Percentiles rank a stretch among this genome's conserved stretches.
Conservation (phyloP, 1,284 basidiomycete species). For the Agaricales sp. region DNA sequence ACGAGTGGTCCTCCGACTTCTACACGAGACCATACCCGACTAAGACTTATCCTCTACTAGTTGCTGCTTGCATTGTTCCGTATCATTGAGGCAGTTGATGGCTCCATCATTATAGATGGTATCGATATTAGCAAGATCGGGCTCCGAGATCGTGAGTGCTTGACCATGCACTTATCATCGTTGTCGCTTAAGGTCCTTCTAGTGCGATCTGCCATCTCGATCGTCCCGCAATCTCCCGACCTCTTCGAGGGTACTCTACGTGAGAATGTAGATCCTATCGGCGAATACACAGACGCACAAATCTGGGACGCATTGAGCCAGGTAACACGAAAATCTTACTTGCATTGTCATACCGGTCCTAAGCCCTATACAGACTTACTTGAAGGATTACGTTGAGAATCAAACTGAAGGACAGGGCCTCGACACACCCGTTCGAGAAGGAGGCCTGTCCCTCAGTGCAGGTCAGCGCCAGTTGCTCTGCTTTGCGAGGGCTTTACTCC, state of each 20-base stretch:
- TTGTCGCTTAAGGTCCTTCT: slow-evolving; percentile 7
- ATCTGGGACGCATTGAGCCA: slow-evolving; percentile 81
- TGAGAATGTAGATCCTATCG: slow-evolving; percentile 77
- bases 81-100: slow-evolving; percentile 75
- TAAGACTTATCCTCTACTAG: slow-evolving; percentile 18
- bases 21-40: neutral
- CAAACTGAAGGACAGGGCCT: slow-evolving; percentile 53
- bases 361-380: slow-evolving; percentile 31
- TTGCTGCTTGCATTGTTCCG: slow-evolving; percentile 63
- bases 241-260: slow-evolving; percentile 82
- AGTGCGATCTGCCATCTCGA: slow-evolving; percentile 73
- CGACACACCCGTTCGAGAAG: slow-evolving; percentile 72
- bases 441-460: slow-evolving; percentile 72
- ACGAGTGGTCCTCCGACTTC: slow-evolving; percentile 18
- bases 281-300: slow-evolving; percentile 59
- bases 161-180: slow-evolving; percentile 2
- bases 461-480: slow-evolving; percentile 84
- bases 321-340: slow-evolving; percentile 8
- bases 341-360: slow-evolving; percentile 3
- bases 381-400: slow-evolving; percentile 64
- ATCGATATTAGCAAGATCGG: slow-evolving; percentile 81
- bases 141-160: slow-evolving; percentile 59
- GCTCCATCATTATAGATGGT: slow-evolving; percentile 77
- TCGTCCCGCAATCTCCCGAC: slow-evolving; percentile 81
- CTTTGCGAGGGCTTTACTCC: slow-evolving; percentile 70